Evolutionary conservation across 2,329 filamentous ascomycete genomes (phyloP), one percentile per base, ranked within the genome.

Genomic region (Tolypocladium amazonense): DNA sequence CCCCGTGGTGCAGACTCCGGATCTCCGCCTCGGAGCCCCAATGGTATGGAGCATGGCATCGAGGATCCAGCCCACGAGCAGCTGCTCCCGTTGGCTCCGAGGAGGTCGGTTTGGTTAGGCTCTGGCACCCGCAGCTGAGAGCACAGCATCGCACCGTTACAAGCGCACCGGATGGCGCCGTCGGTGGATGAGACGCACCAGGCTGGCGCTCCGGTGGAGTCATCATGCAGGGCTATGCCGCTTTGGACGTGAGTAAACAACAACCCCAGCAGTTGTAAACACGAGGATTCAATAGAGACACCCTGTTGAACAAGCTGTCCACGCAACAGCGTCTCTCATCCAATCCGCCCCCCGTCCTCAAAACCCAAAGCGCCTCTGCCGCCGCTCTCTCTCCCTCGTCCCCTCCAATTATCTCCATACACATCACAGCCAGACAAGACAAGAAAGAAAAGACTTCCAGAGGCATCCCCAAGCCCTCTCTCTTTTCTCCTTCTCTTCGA

Each of bases 381-480:
- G 65, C 62, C 62, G 61, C 60, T 67, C 64, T 65, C 64, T 65
- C 66, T 67, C 66, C 62, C 64, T 61, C 63, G 56, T 61, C 12
- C 66, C 69, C 72, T 74, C 70, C 73, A 74, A 73, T 73, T 69
- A 73, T 68, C 69, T 69, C 68, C 68, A 72, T 68, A 69, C 70
- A 69, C 72, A 68, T 67, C 68, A 69, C 67, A 64, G 64, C 60
- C 62, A 57, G 62, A 60, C 50, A 66, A 68, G 68, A 66, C 66
- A 67, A 67, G 66, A 65, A 69, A 67, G 71, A 70, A 71, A 73
- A 73, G 69, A 72, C 66, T 65, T 67, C 63, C 66, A 68, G 71
- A 73, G 70, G 68, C 68, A 65, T 63, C 65, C 62, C 65, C 65
- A 67, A 66, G 67, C 65, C 71, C 69, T 38, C 27, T 53, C 61